These are phyloP conservation scores for Chalciporus sphaerocephalus DNA, from an alignment of 768 basidiomycete genomes.

Conservation along the genomic window DNA sequence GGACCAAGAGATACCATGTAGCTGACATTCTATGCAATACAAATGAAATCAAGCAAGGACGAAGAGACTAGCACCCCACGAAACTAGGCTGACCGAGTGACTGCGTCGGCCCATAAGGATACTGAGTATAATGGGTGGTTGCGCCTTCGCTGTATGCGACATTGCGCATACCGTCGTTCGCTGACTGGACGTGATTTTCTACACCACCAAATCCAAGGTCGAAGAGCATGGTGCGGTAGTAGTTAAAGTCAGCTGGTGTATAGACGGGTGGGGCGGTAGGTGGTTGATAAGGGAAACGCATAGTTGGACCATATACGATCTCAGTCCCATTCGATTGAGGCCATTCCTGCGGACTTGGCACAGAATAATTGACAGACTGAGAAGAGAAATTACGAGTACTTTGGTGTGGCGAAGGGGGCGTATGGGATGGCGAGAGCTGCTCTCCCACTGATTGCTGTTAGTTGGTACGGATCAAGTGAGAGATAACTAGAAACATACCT, in stretches of 20 bases:
- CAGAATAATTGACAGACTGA: slow-evolving; percentile 15
- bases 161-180: slow-evolving; percentile 25
- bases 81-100: slow-evolving; percentile 23
- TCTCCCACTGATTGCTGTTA: slow-evolving; percentile 20
- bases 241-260: slow-evolving; percentile 55
- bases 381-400: slow-evolving; percentile 8
- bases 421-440: slow-evolving; percentile 19
- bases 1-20: slow-evolving; percentile 9
- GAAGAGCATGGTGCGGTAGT: slow-evolving; percentile 72
- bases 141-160: slow-evolving; percentile 34
- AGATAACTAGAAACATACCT: slow-evolving; percentile 33
- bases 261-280: slow-evolving; percentile 35
- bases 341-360: slow-evolving; percentile 16
- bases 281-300: slow-evolving; percentile 16
- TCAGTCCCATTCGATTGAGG: slow-evolving; percentile 14
- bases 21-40: slow-evolving; percentile 5
- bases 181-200: slow-evolving; percentile 22
- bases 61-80: slow-evolving; percentile 15
- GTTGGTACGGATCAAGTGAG: slow-evolving; percentile 8
- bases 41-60: background rate
- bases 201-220: slow-evolving; percentile 63
- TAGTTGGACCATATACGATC: slow-evolving; percentile 10
- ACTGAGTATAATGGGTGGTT: slow-evolving; percentile 30
- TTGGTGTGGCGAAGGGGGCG: slow-evolving; percentile 23
- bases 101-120: slow-evolving; percentile 29